These are phyloP conservation scores for Nicotiana tabacum DNA, from an alignment of 257 asterid species.

Conservation along the genomic window DNA sequence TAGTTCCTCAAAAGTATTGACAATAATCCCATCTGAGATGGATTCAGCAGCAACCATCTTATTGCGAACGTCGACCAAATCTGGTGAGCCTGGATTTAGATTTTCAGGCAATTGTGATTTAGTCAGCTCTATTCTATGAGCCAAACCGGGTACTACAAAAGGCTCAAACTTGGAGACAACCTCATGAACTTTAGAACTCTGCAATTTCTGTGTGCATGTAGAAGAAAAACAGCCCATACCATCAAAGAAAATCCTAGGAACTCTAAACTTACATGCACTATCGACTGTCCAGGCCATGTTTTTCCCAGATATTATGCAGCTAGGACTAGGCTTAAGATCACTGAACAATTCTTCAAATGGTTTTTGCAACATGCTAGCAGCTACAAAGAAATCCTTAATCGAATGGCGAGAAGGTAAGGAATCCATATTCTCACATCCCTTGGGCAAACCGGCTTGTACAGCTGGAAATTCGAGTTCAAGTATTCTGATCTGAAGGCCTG, in stretches of 20 bases:
- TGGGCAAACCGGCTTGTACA: constrained; percentile 42
- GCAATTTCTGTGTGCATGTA: constrained; percentile 17
- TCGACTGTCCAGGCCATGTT: constrained; percentile 35
- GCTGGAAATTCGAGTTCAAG: constrained; percentile 34
- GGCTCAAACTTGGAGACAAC: constrained; percentile 16
- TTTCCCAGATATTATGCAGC: constrained; percentile 38
- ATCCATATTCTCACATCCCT: constrained; percentile 50
- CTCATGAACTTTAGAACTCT: constrained; percentile 19
- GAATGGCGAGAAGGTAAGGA: constrained; percentile 30
- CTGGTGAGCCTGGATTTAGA: constrained; percentile 27
- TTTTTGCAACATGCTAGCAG: constrained; percentile 25
- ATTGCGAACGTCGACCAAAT: constrained; percentile 20
- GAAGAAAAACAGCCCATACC: constrained; percentile 48
- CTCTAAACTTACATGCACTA: constrained; percentile 15
- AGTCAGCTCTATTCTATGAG: constrained; percentile 29
- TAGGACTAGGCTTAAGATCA: constrained; percentile 26
- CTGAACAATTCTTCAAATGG: constrained; percentile 27
- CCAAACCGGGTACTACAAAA: constrained; percentile 34
- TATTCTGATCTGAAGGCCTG: constrained; percentile 37
- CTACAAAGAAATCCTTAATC: constrained; percentile 25
- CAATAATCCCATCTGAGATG: constrained; percentile 33
- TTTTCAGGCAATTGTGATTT: constrained; percentile 32
- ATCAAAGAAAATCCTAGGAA: constrained; percentile 41
- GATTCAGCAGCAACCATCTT: constrained; percentile 32
- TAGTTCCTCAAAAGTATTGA: constrained; percentile 48